These are phyloP conservation scores for Cladobotryum protrusum DNA, from an alignment of 2,329 filamentous ascomycete genomes.

Conservation along the genomic window DNA sequence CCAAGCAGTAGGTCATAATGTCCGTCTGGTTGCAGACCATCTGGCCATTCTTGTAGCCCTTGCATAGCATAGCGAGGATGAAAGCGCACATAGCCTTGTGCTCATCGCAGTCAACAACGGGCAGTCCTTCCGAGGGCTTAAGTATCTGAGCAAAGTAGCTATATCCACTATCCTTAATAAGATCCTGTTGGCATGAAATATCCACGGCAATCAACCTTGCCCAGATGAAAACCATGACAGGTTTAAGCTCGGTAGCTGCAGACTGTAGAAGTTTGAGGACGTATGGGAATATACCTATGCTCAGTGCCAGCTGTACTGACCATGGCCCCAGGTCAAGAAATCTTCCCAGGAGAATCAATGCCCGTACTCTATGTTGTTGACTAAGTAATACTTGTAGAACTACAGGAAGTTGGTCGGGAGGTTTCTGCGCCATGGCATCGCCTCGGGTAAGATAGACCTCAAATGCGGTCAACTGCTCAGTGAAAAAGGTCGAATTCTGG, in stretches of 20 bases:
- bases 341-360: constrained; percentile 83
- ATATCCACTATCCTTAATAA: constrained; percentile 95
- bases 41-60: constrained; percentile 86
- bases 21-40: constrained; percentile 86
- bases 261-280: constrained; percentile 96
- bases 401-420: constrained; percentile 91
- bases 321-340: constrained; percentile 95
- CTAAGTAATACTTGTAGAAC: constrained; percentile 93
- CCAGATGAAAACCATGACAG: constrained; percentile 99
- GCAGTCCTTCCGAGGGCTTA: constrained; percentile 75
- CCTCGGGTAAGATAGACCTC: constrained; percentile 87
- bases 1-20: constrained; percentile 80
- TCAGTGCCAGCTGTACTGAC: constrained; percentile 96
- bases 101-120: constrained; percentile 81
- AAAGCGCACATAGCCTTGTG: constrained; percentile 99
- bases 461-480: constrained; percentile 93
- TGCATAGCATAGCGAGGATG: constrained; percentile 95
- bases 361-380: constrained; percentile 86
- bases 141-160: constrained; percentile 94
- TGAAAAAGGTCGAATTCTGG: constrained; percentile 91
- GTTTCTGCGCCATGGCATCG: constrained; percentile 72
- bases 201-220: constrained; percentile 92
- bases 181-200: constrained; percentile 83
- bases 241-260: constrained; percentile 87
- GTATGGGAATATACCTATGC: constrained; percentile 97